phyloP scores from a whole-genome alignment of 2,329 filamentous ascomycete genomes.

The Plectosphaerella cucumerina region DNA sequence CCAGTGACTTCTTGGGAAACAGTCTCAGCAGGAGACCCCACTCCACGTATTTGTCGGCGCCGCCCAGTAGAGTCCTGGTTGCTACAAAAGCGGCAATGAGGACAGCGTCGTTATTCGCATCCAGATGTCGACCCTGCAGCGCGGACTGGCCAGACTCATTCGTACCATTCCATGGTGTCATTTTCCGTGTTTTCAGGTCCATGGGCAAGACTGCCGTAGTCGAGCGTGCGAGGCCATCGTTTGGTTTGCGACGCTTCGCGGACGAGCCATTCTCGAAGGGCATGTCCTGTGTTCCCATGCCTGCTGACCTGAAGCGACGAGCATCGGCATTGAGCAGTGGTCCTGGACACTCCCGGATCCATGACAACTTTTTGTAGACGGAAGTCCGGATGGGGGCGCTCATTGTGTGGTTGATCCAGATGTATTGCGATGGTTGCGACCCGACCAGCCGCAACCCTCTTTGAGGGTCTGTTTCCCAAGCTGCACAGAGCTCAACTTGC shows the following conservation, averaged over 20 bases:
- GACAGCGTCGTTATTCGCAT: constrained; percentile 11
- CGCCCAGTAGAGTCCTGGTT: constrained; percentile 54
- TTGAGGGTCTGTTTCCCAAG: constrained; percentile 35
- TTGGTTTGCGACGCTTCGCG: too few species aligned
- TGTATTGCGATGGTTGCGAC: constrained; percentile 25
- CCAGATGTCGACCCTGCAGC: constrained; percentile 2
- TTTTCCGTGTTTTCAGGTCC: background rate
- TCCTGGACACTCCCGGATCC: too few species aligned
- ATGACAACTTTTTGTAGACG: too few species aligned
- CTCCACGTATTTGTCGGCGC: constrained; percentile 54
- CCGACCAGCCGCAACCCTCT: background rate
- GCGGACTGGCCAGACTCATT: background rate
- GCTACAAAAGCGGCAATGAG: constrained; percentile 55
- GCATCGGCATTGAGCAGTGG: too few species aligned
- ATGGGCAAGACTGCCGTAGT: background rate
- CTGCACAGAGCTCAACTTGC: constrained; percentile 33
- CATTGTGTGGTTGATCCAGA: constrained; percentile 29
- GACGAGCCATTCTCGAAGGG: too few species aligned
- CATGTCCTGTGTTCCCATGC: too few species aligned
- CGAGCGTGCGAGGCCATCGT: too few species aligned
- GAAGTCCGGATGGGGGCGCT: too few species aligned
- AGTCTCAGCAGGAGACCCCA: constrained; percentile 55
- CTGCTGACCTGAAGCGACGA: too few species aligned
- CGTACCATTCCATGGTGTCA: background rate
- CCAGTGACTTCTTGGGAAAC: constrained; percentile 50